Conservation (phyloP, 2,329 filamentous ascomycete species). For the Cladosporium colombiae region DNA sequence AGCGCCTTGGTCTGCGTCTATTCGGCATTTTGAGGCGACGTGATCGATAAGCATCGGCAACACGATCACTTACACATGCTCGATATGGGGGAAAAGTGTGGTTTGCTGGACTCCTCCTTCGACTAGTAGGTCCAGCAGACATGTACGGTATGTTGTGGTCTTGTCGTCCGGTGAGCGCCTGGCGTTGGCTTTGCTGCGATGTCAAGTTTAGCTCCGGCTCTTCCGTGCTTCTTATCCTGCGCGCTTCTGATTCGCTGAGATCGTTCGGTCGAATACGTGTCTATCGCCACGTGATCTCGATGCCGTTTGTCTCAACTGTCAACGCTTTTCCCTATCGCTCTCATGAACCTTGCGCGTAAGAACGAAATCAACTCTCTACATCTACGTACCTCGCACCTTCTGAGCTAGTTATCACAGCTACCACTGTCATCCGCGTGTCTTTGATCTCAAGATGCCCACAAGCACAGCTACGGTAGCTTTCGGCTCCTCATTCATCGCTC, state of each 20-base stretch:
- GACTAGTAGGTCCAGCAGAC: not conserved
- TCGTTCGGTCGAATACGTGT: not conserved
- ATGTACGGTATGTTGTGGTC: not conserved
- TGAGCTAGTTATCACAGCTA: not conserved
- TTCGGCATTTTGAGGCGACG: not conserved
- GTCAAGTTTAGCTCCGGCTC: not conserved
- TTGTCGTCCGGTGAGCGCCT: not conserved
- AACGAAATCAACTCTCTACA: not conserved
- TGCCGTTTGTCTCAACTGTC: not conserved
- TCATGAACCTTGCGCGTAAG: not conserved
- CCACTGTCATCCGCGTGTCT: not conserved
- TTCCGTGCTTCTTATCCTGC: conserved; percentile 5
- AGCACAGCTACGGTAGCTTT: not conserved
- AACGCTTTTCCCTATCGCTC: not conserved
- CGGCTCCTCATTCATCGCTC: not conserved
- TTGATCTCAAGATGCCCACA: not conserved
- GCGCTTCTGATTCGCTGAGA: conserved; percentile 1
- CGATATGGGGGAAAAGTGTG: not conserved
- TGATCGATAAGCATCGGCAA: not conserved
- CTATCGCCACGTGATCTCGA: not conserved
- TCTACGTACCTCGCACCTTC: not conserved
- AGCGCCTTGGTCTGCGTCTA: not conserved
- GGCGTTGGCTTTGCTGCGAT: not conserved
- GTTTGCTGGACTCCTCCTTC: not conserved
- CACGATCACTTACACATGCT: not conserved